These are phyloP conservation scores for Talaromyces ruber DNA, from an alignment of 495 filamentous ascomycete species.

Conservation along the genomic window DNA sequence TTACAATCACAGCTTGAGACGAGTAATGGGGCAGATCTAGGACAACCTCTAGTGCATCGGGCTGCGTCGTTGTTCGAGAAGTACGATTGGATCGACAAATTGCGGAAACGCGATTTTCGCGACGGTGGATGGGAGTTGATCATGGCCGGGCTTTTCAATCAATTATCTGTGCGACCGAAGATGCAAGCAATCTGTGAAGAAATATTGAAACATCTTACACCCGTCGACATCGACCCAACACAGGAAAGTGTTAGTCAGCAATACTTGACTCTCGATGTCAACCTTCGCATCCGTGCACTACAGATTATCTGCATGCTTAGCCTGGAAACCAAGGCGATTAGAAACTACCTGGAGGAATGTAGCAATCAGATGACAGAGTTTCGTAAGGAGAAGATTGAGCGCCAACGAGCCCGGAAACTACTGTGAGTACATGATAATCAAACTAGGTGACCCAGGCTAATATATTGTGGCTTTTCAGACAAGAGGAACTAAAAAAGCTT, in stretches of 20 bases:
- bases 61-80: conserved; percentile 63
- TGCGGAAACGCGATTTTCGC: conserved; percentile 76
- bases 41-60: conserved; percentile 50
- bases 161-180: conserved; percentile 67
- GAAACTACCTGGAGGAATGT: conserved; percentile 84
- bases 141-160: conserved; percentile 76
- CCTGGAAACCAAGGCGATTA: conserved; percentile 74
- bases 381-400: conserved; percentile 91
- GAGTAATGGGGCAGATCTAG: conserved; percentile 16
- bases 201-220: conserved; percentile 70
- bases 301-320: conserved; percentile 84
- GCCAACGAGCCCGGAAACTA: conserved; percentile 72
- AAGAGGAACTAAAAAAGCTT: conserved; percentile 74
- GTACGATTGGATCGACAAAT: conserved; percentile 75
- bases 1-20: conserved; percentile 43
- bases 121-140: conserved; percentile 90
- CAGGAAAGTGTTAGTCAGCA: conserved; percentile 60
- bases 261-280: conserved; percentile 71
- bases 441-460: conserved; percentile 10
- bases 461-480: conserved; percentile 34
- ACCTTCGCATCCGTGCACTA: conserved; percentile 68
- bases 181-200: conserved; percentile 66
- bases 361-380: conserved; percentile 85
- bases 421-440: conserved; percentile 50
- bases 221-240: conserved; percentile 62